Conservation (phyloP, 495 filamentous ascomycete genomes). For the Penicillium cosmopolitanum region DNA sequence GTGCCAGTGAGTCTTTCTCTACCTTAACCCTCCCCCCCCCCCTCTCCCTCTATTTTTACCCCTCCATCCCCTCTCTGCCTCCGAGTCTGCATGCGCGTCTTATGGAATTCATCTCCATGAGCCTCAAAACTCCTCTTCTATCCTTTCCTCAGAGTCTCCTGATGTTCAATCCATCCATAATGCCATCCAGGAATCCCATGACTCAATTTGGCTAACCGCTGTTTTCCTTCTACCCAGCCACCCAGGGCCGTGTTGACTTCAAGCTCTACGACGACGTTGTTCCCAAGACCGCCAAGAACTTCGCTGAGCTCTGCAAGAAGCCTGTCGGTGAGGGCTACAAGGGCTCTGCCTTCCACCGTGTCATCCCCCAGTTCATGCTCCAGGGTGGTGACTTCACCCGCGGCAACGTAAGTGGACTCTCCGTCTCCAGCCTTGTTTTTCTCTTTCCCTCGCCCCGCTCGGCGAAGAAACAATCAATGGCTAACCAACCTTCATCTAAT, state of each 20-base stretch:
- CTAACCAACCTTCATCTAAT: slow-evolving; percentile 2
- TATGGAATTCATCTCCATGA: not conserved
- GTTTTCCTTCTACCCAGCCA: slow-evolving; percentile 52
- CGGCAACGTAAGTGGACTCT: slow-evolving; percentile 68
- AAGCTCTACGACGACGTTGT: slow-evolving; percentile 84
- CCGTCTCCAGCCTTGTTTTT: too few species aligned
- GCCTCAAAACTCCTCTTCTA: not conserved
- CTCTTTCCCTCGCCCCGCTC: not conserved
- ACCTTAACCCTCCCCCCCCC: not conserved
- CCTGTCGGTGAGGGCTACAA: slow-evolving; percentile 91
- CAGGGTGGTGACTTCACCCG: slow-evolving; percentile 98
- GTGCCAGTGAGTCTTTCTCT: not conserved
- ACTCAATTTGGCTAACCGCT: slow-evolving; percentile 1
- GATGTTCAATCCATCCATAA: not conserved
- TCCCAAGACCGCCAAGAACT: slow-evolving; percentile 95
- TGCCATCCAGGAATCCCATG: not conserved
- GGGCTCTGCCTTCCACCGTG: slow-evolving; percentile 88
- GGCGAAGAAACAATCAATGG: not conserved
- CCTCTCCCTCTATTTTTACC: not conserved
- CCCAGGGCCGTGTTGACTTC: slow-evolving; percentile 84
- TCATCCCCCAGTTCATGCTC: slow-evolving; percentile 99
- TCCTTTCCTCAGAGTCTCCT: too few species aligned
- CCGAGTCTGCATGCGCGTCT: not conserved
- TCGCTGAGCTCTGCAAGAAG: slow-evolving; percentile 89
- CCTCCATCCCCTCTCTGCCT: not conserved